Percentiles rank a stretch among this genome's conserved stretches.
Evolutionary conservation across 2,329 filamentous ascomycete species (phyloP).

Genomic region (Helotiales sp.): DNA sequence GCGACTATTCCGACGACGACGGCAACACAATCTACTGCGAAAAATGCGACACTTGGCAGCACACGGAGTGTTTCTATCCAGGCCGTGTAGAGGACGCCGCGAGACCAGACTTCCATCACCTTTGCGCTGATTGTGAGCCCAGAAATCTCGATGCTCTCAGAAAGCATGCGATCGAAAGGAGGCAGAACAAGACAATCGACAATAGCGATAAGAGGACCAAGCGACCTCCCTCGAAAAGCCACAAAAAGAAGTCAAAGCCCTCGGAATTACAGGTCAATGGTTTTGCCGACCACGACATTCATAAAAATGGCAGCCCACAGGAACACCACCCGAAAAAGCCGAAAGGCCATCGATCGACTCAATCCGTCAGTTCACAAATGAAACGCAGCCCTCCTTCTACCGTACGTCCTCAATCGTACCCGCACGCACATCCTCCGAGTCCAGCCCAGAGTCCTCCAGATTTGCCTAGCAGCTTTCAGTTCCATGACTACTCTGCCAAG

Average conservation of each 20-base stretch:
- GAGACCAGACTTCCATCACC: conserved; percentile 73
- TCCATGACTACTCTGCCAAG: conserved; percentile 70
- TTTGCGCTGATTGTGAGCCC: conserved; percentile 85
- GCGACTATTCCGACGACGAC: conserved; percentile 90
- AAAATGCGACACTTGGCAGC: conserved; percentile 95
- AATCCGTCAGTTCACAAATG: conserved; percentile 70
- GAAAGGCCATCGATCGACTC: conserved; percentile 79
- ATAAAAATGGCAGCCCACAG: conserved; percentile 47
- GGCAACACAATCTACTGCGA: conserved; percentile 98
- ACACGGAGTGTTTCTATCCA: conserved; percentile 93
- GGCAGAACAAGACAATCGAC: conserved; percentile 51
- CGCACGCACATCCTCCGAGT: conserved; percentile 61
- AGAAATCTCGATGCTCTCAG: conserved; percentile 70
- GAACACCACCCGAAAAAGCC: conserved; percentile 65
- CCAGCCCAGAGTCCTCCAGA: conserved; percentile 75
- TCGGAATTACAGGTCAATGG: conserved; percentile 67
- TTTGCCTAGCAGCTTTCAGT: conserved; percentile 59
- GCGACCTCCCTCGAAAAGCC: conserved; percentile 73
- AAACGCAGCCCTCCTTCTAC: conserved; percentile 66
- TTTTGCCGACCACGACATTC: conserved; percentile 53
- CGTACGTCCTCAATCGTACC: conserved; percentile 56
- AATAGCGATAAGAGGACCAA: conserved; percentile 69
- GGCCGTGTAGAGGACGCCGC: conserved; percentile 71
- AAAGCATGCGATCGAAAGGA: conserved; percentile 71
- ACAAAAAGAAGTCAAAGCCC: conserved; percentile 87